A percentile compares a stretch with the other conserved stretches of the same genome.
Evolutionary conservation across 495 filamentous ascomycete genomes (phyloP).

Genomic region (Neurospora sp.): DNA sequence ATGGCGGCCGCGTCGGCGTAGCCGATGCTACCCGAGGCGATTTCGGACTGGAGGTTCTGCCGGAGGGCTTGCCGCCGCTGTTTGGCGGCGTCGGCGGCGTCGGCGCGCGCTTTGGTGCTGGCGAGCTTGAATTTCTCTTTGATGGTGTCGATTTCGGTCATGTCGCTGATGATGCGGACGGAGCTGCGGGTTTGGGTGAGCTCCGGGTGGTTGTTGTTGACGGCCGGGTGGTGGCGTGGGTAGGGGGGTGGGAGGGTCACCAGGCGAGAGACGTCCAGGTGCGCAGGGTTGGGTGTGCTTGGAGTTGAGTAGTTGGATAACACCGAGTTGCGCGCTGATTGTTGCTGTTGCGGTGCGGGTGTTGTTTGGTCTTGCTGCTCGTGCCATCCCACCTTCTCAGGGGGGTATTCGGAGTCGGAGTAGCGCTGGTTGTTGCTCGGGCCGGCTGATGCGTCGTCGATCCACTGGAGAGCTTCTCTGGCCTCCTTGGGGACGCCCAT

Average conservation of each 20-base stretch:
- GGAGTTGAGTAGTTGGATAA: conserved; percentile 31
- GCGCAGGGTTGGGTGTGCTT: conserved; percentile 34
- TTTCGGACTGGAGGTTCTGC: conserved; percentile 59
- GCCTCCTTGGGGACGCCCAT: conserved; percentile 76
- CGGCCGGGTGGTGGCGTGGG: conserved; percentile 84
- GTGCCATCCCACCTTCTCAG: conserved; percentile 76
- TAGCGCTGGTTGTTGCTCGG: conserved; percentile 24
- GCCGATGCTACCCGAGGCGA: conserved; percentile 62
- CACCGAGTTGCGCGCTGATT: conserved; percentile 27
- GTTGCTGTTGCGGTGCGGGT: conserved; percentile 19
- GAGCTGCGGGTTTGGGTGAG: conserved; percentile 64
- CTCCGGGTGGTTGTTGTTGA: conserved; percentile 91
- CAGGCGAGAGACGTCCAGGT: conserved; percentile 79
- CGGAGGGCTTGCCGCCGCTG: conserved; percentile 36
- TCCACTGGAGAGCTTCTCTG: conserved; percentile 58
- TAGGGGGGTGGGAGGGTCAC: conserved; percentile 88
- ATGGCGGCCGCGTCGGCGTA: conserved; percentile 67
- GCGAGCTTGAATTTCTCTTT: conserved; percentile 47
- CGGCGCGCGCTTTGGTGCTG: conserved; percentile 33
- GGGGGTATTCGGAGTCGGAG: conserved; percentile 59
- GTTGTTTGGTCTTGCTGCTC: conserved; percentile 38
- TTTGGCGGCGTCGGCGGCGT: conserved; percentile 31
- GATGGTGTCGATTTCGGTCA: conserved; percentile 58
- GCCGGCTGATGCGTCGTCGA: conserved; percentile 30
- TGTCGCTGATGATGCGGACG: conserved; percentile 67